A percentile compares a stretch with the other conserved stretches of the same genome.
Evolutionary conservation across 2,329 filamentous ascomycete species (phyloP).

Genomic region (Cladophialophora bantiana): DNA sequence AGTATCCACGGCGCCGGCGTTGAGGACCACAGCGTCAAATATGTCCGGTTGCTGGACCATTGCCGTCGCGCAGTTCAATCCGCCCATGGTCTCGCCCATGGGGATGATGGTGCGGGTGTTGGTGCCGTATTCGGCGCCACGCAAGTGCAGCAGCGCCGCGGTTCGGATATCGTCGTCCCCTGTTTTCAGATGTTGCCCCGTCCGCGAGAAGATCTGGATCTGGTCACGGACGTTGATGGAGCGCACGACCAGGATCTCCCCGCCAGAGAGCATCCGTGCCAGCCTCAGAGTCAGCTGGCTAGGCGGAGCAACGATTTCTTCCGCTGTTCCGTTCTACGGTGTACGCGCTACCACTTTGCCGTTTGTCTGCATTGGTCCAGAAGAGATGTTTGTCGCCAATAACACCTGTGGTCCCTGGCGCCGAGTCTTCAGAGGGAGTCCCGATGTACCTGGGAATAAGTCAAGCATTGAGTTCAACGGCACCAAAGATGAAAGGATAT

Average conservation of each 20-base stretch:
- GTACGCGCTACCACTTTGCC: constrained; percentile 17
- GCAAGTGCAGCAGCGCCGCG: constrained; percentile 1
- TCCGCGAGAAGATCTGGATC: constrained; percentile 16
- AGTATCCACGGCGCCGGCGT: constrained; percentile 17
- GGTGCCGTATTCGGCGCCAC: neutral
- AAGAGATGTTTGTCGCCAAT: constrained; percentile 5
- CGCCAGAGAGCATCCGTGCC: constrained; percentile 12
- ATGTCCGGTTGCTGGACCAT: constrained; percentile 12
- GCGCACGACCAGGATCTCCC: constrained; percentile 14
- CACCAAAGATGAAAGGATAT: too few species aligned
- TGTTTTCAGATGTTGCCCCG: constrained; percentile 2
- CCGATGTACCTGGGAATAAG: constrained; percentile 11
- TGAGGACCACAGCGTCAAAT: constrained; percentile 27
- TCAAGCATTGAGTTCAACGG: neutral
- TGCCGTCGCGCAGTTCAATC: constrained; percentile 17
- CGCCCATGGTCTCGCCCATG: constrained; percentile 27
- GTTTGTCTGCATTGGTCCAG: constrained; percentile 21
- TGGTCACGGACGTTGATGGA: constrained; percentile 24
- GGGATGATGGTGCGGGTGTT: constrained; percentile 21
- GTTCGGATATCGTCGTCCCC: constrained; percentile 12
- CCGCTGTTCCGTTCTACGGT: neutral
- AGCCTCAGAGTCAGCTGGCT: constrained; percentile 9
- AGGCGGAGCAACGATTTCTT: constrained; percentile 8
- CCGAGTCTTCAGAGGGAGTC: neutral
- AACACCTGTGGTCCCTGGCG: neutral